A percentile compares a stretch with the other conserved stretches of the same genome.
Evolutionary conservation across 495 filamentous ascomycete genomes (phyloP).

Genomic region (Aspergillus asperescens): DNA sequence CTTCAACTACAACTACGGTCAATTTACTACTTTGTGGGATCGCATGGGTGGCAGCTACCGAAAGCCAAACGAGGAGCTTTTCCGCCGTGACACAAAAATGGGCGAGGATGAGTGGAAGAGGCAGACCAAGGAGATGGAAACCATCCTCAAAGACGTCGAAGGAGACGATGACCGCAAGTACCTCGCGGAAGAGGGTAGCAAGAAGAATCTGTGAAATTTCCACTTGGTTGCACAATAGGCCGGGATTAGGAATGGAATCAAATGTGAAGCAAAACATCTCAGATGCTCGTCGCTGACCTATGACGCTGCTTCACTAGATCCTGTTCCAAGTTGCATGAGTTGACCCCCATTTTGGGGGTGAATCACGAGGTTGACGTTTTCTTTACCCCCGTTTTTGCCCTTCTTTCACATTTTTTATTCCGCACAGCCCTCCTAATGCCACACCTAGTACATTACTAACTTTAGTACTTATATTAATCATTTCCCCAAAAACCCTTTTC

Average conservation of each 20-base stretch:
- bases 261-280: neutral
- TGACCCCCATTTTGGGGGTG: neutral
- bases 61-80: constrained; percentile 80
- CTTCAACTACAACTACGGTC: constrained; percentile 98
- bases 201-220: constrained; percentile 35
- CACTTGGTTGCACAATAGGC: neutral
- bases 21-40: constrained; percentile 95
- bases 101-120: constrained; percentile 71
- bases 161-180: constrained; percentile 81
- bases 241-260: neutral
- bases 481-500: neutral
- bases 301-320: neutral
- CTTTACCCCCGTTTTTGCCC: neutral
- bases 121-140: constrained; percentile 83
- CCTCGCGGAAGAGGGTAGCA: constrained; percentile 37
- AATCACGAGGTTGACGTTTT: constrained; percentile 14
- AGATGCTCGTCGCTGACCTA: neutral
- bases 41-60: constrained; percentile 84
- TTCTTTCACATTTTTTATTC: neutral
- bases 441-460: constrained; percentile 8
- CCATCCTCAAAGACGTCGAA: constrained; percentile 75
- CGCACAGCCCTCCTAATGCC: neutral
- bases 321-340: neutral
- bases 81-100: constrained; percentile 86
- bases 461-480: constrained; percentile 8